These are phyloP conservation scores for Zygoascus meyerae DNA, from an alignment of 1,139 yeast genomes.

Conservation along the genomic window DNA sequence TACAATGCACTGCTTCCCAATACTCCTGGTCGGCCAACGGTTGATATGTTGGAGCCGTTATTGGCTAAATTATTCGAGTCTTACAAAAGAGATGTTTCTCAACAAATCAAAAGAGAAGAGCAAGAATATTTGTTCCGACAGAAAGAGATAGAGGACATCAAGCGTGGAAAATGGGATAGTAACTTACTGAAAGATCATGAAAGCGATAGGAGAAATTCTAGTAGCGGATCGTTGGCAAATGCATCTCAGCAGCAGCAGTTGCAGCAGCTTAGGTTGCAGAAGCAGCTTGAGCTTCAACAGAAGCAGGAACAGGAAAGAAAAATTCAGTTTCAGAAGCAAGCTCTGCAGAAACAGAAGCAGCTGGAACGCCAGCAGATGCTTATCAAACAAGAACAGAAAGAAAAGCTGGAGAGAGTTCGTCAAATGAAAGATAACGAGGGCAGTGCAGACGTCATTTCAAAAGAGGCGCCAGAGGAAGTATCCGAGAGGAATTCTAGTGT, in stretches of 20 bases:
- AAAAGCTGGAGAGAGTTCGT: constrained; percentile 13
- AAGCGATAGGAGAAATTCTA: not conserved
- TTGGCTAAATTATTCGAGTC: constrained; percentile 28
- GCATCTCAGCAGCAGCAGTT: constrained; percentile 11
- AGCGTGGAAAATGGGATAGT: constrained; percentile 22
- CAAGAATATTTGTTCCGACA: constrained; percentile 27
- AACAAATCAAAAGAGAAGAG: constrained; percentile 33
- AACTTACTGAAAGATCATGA: constrained; percentile 12
- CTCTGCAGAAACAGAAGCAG: constrained; percentile 20
- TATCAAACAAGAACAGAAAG: constrained; percentile 17
- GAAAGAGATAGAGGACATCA: constrained; percentile 34
- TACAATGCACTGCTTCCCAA: constrained; percentile 26
- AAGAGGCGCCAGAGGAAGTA: constrained; percentile 5
- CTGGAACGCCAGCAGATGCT: constrained; percentile 20
- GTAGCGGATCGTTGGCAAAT: constrained; percentile 3
- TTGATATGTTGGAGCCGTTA: constrained; percentile 26
- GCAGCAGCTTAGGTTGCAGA: constrained; percentile 19
- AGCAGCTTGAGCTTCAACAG: constrained; percentile 24
- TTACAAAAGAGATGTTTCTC: constrained; percentile 26
- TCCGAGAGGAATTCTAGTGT: constrained; percentile 1
- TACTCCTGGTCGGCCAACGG: constrained; percentile 24
- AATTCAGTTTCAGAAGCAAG: constrained; percentile 20
- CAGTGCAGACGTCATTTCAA: constrained; percentile 7
- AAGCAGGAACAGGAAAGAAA: constrained; percentile 23
- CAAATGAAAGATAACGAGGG: constrained; percentile 14